Evolutionary conservation across 108 stramenopile species (phyloP), one percentile per base, ranked within the genome.

Genomic region (Fistulifera pelliculosa): DNA sequence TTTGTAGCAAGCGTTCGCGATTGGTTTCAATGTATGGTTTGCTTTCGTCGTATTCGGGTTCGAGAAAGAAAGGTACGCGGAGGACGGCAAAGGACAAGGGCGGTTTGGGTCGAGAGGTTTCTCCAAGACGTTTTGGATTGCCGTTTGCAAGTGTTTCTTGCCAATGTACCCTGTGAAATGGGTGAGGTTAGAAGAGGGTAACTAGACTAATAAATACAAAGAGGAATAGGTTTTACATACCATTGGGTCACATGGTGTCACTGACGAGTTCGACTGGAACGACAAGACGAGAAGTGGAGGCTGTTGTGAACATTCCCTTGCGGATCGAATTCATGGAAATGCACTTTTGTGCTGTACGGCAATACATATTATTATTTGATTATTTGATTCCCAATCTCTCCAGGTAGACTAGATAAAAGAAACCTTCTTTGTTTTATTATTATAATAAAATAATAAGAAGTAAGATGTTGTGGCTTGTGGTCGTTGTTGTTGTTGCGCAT

Each of bases 231-330:
- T n/a, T n/a, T n/a, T 21, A 21, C 44, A 14, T 43, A 56, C 74
- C 79, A 51, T 82, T 89, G 51, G 87, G 87, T 89, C 87, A 89
- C 56, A 89, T 59, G 16, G 87, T 89, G 62, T 89, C 87, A 13
- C 72, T 74, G 25, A 89, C 54, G 28, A 87, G 69, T 54, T 87
- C 85, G 31, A 87, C 61, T 10, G 81, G 76, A 38, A 87, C 55
- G 15, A 87, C 79, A 1, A 81, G 76, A 24, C 28, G 60, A 35
- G 3, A 8, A 35, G 31, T 35, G 3, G 31, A 3, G 31, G 31
- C 3, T 35, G 31, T 35, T 35, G 31, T 6, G 31, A 35, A 8
- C 31, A 35, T 35, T 35, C 31, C 8, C 31, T 3, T 35, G 31
- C 31, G 31, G 31, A 3, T 35, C 8, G 8, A 6, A 35, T 35